These are phyloP conservation scores for Trichoderma harzianum DNA, from an alignment of 2,329 filamentous ascomycete genomes.

Conservation along the genomic window DNA sequence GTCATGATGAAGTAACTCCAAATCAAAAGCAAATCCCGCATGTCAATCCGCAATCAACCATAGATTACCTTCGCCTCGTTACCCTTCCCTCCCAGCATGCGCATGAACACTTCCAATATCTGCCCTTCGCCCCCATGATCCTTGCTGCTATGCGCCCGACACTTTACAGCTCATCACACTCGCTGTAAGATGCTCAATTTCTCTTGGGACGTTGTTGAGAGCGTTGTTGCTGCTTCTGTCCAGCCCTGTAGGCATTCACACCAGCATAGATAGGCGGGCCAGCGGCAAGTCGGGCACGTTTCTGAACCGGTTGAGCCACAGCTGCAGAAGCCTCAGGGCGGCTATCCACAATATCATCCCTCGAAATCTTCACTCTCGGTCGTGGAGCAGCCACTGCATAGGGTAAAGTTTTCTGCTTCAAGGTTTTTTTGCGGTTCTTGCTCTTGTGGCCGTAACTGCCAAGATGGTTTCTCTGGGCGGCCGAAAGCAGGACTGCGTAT, in stretches of 20 bases:
- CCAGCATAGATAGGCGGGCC: constrained; percentile 23
- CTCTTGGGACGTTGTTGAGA: background rate
- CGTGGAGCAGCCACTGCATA: background rate
- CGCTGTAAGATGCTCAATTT: background rate
- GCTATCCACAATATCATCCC: background rate
- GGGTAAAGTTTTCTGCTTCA: background rate
- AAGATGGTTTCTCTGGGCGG: constrained; percentile 22
- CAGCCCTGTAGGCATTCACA: constrained; percentile 28
- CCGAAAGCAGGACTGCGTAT: constrained; percentile 29
- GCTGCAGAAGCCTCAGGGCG: background rate
- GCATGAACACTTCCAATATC: background rate
- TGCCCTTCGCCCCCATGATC: background rate
- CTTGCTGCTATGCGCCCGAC: background rate
- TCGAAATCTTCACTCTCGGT: background rate
- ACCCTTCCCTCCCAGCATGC: background rate
- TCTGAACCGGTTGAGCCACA: background rate
- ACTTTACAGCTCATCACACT: background rate
- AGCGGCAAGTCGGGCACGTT: background rate
- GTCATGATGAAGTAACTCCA: background rate
- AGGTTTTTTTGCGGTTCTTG: background rate
- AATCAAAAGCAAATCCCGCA: background rate
- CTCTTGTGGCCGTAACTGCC: background rate
- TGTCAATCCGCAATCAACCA: background rate
- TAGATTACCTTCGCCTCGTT: background rate
- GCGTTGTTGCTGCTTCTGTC: constrained; percentile 3